Percentiles rank a stretch among this genome's conserved stretches.
Conservation (phyloP, 2,329 filamentous ascomycete genomes). For the Onygenales sp. region DNA sequence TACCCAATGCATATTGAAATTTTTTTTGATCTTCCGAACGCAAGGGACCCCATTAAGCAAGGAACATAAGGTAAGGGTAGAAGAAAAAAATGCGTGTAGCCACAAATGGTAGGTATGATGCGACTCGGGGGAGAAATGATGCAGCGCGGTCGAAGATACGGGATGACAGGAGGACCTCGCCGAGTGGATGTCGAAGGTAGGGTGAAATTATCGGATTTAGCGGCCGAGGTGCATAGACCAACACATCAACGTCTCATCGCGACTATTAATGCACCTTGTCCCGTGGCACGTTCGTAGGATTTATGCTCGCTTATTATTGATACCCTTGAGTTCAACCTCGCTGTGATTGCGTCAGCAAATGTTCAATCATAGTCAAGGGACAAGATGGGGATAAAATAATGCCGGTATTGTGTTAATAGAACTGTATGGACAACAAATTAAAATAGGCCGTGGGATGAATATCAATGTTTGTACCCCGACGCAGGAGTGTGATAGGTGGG, state of each 20-base stretch:
- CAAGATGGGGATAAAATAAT: background rate
- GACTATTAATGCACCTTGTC: background rate
- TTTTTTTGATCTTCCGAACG: background rate
- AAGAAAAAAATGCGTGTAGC: background rate
- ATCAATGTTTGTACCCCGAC: no score
- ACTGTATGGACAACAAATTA: background rate
- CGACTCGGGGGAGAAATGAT: background rate
- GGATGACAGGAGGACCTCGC: background rate
- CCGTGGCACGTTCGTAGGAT: background rate
- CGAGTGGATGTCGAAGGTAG: background rate
- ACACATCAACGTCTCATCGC: background rate
- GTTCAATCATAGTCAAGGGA: background rate
- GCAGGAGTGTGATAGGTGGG: background rate
- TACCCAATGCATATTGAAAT: background rate
- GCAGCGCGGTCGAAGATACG: background rate
- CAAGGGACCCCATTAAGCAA: background rate
- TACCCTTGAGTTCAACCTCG: constrained; percentile 59
- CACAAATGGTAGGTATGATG: background rate
- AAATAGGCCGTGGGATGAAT: no score
- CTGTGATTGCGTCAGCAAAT: constrained; percentile 29
- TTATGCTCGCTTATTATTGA: constrained; percentile 43
- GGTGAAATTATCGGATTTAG: background rate
- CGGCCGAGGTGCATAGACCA: background rate
- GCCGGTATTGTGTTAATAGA: no score
- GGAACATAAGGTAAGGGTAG: background rate